A percentile compares a stretch with the other conserved stretches of the same genome.
Evolutionary conservation across 352 stramenopile genomes (phyloP).

Genomic region (Phytophthora litchii): DNA sequence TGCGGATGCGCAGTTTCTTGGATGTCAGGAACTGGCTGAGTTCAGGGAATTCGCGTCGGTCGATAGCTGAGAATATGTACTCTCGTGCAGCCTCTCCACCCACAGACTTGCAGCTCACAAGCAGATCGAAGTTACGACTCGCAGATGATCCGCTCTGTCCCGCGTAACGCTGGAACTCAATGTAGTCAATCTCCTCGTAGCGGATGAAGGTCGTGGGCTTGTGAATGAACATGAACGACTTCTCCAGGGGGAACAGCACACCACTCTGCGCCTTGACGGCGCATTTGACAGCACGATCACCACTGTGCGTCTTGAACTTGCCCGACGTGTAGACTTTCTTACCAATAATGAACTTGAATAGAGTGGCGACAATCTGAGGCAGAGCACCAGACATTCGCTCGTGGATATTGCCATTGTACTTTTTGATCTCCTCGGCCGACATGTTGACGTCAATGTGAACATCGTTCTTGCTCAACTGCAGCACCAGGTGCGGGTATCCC

Average conservation of each 20-base stretch:
- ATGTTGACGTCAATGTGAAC: constrained; percentile 94
- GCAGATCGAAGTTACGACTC: constrained; percentile 96
- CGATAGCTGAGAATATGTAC: constrained; percentile 96
- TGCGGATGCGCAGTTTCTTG: constrained; percentile 95
- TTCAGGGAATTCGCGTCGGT: constrained; percentile 94
- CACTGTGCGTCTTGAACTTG: constrained; percentile 90
- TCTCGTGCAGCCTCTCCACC: constrained; percentile 86
- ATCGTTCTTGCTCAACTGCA: constrained; percentile 93
- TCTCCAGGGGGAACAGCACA: constrained; percentile 97
- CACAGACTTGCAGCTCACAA: constrained; percentile 91
- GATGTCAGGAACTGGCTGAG: constrained; percentile 95
- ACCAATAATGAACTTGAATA: constrained; percentile 97
- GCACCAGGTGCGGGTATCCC: constrained; percentile 98
- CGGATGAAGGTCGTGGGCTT: constrained; percentile 98
- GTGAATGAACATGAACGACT: constrained; percentile 99
- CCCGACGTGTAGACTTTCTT: constrained; percentile 98
- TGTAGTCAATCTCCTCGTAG: constrained; percentile 98
- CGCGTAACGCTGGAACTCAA: constrained; percentile 98
- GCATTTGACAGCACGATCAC: constrained; percentile 90
- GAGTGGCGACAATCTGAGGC: constrained; percentile 98
- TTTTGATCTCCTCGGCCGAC: constrained; percentile 96
- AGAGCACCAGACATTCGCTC: constrained; percentile 95
- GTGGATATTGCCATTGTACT: constrained; percentile 97
- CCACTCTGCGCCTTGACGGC: constrained; percentile 96
- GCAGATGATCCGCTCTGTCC: constrained; percentile 87